Conservation (phyloP, 176 grass and related monocot species). For the Thinopyrum elongatum region DNA sequence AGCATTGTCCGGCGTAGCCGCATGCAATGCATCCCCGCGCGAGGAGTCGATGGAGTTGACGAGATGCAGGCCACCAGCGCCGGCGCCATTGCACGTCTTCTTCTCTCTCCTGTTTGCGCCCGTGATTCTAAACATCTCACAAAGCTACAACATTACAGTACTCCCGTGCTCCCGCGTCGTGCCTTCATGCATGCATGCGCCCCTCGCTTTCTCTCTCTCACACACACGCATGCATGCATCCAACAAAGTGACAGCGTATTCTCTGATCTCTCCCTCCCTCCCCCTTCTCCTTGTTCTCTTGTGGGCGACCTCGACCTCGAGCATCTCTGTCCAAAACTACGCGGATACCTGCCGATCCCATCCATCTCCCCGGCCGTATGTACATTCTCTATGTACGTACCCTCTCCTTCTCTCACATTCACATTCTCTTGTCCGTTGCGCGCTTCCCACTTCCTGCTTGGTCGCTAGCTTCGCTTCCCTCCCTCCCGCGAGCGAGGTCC, state of each 20-base stretch:
- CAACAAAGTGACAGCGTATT: not conserved
- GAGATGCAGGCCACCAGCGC: too few species aligned
- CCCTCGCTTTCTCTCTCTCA: not conserved
- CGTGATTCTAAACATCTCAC: conserved; percentile 32
- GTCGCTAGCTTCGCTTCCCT: not conserved
- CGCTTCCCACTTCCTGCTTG: not conserved
- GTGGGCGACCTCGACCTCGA: not conserved
- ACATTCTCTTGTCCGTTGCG: conserved; percentile 44
- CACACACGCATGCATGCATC: not conserved
- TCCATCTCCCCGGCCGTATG: not conserved
- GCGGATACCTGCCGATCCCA: not conserved
- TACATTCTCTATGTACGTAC: not conserved
- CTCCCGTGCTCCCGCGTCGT: conserved; percentile 18
- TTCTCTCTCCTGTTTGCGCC: not conserved
- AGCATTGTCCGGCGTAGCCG: too few species aligned
- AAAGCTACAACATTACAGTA: conserved; percentile 26
- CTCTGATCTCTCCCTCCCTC: not conserved
- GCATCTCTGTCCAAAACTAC: not conserved
- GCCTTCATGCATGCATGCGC: not conserved
- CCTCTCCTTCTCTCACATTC: not conserved
- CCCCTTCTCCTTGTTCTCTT: conserved; percentile 17
- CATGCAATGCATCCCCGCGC: too few species aligned
- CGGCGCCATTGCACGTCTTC: too few species aligned
- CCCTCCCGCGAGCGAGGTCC: not conserved
- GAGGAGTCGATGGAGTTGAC: too few species aligned